Evolutionary conservation across 495 filamentous ascomycete genomes (phyloP), one percentile per base, ranked within the genome.

Genomic region (Podospora australis): DNA sequence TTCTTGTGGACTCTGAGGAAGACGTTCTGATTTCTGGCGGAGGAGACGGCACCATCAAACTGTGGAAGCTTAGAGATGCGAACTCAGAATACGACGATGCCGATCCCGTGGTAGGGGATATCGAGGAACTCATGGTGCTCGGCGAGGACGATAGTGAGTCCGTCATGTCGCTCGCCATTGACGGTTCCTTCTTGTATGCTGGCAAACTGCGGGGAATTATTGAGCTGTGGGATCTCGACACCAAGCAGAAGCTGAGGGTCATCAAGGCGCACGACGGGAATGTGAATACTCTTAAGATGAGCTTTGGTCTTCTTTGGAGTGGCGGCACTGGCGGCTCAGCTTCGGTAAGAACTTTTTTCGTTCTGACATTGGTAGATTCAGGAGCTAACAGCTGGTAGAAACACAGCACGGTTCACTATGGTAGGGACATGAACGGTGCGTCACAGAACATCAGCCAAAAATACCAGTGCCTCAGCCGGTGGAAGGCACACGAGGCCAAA

Each of bases 201-300:
- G 92, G 92, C 48, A 80, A 90, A 44, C 77, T 87, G 0, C 79
- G 83, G n/a, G 92, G 92, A n/a, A 81, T 94, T 34, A 77, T 98
- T 44, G 90, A 96, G 60, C 82, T 97, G 13, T 98, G 92, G 92
- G 95, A 98, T 57, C 72, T 97, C 11, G 92, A 98, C 61, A 96
- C 92, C 2, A 80, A 83, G 51, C 92, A 98, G 70, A 83, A 92
- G 41, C 73, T 98, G 16, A 77, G 91, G 46, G 87, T 82, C 7
- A 81, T 96, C 54, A 87, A 84, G 55, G 77, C 81, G 16, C 83
- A 90, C 50, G 82, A 78, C 17, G 85, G 83, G 6, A 94, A 96
- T 61, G 76, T 98, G 38, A 88, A 91, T 70, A 83, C 88, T 7
- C 72, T 98, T 41, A 78, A 83, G 44, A 83, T 96, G 57, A 87